Evolutionary conservation across 2,329 filamentous ascomycete species (phyloP).

Genomic region (Daldinia sp.): DNA sequence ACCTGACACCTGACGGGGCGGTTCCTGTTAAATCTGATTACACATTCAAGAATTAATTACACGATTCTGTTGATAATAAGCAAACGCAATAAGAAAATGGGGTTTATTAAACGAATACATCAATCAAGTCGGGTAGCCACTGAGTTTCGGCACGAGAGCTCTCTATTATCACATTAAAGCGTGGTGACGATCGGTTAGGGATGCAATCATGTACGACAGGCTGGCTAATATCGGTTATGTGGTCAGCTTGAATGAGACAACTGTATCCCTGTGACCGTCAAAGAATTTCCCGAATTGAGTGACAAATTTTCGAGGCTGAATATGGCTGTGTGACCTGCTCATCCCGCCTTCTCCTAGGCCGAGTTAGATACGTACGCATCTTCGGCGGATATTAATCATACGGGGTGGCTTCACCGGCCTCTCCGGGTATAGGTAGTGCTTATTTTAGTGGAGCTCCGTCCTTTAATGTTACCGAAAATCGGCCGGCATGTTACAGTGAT

Average conservation of each 20-base stretch:
- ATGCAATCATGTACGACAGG: no score
- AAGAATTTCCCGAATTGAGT: neutral
- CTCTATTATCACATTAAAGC: no score
- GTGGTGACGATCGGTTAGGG: no score
- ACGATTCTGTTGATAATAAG: no score
- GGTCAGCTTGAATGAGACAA: neutral
- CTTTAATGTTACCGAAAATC: conserved; percentile 19
- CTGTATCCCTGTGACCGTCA: neutral
- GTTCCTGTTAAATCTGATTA: no score
- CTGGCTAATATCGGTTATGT: neutral
- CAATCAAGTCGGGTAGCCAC: no score
- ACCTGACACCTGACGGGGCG: no score
- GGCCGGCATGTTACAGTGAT: conserved; percentile 16
- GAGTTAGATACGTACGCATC: neutral
- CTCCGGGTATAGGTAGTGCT: conserved; percentile 18
- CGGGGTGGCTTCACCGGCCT: conserved; percentile 18
- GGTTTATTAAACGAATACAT: no score
- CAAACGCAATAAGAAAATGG: no score
- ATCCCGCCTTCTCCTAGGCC: neutral
- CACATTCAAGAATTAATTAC: no score
- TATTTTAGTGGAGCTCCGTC: conserved; percentile 31
- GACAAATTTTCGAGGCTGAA: conserved; percentile 6
- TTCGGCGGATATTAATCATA: neutral
- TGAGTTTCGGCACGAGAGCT: no score
- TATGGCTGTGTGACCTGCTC: conserved; percentile 3